A percentile compares a stretch with the other conserved stretches of the same genome.
These are phyloP conservation scores for Cicer yamashitae DNA, from an alignment of 306 rosid genomes.

Conservation along the genomic window DNA sequence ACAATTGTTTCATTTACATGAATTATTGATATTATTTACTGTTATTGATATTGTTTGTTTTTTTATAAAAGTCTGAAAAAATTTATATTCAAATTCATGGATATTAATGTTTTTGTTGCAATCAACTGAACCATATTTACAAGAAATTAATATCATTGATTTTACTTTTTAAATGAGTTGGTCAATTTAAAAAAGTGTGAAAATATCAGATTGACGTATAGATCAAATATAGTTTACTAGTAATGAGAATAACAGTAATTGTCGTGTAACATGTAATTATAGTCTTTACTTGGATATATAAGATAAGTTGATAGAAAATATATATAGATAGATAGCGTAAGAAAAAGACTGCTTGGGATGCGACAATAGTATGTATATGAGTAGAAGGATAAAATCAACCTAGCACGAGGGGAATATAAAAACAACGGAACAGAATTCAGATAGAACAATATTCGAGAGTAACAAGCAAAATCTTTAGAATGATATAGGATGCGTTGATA, in stretches of 20 bases:
- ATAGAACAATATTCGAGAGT: background rate
- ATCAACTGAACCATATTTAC: no score
- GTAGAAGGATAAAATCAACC: constrained; percentile 23
- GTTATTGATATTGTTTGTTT: no score
- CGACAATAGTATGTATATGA: constrained; percentile 11
- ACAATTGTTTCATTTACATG: no score
- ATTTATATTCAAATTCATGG: no score
- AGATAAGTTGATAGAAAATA: constrained; percentile 3
- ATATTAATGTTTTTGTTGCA: no score
- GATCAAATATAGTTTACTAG: background rate
- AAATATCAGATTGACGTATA: no score
- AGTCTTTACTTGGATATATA: no score
- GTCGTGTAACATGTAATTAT: background rate
- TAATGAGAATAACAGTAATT: constrained; percentile 3
- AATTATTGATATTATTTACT: no score
- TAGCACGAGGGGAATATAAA: constrained; percentile 3
- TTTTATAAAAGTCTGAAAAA: no score
- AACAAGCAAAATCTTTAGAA: background rate
- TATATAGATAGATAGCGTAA: background rate
- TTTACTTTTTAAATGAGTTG: no score
- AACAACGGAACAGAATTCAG: background rate
- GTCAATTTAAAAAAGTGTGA: no score
- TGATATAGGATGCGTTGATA: constrained; percentile 19
- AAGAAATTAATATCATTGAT: no score
- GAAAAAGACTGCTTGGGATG: background rate